Evolutionary conservation across 805 yeast species (phyloP).

Genomic region (Clavispora asparagi): DNA sequence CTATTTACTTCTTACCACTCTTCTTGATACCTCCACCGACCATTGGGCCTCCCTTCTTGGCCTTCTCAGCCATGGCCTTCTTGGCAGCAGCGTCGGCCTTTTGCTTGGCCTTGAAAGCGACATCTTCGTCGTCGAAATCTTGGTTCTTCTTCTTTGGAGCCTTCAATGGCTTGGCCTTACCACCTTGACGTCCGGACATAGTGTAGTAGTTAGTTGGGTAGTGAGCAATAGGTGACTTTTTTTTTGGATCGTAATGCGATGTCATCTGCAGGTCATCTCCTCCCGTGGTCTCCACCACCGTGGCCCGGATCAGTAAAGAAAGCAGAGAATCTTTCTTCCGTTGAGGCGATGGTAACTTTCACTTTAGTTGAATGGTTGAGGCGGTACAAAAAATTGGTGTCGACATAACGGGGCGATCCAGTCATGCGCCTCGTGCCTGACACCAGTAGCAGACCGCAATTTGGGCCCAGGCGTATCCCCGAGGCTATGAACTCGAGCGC

Average conservation of each 20-base stretch:
- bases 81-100: constrained; percentile 91
- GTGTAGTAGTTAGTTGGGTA: constrained; percentile 4
- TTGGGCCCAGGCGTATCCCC: too few species aligned
- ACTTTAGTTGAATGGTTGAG: too few species aligned
- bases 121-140: constrained; percentile 79
- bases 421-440: too few species aligned
- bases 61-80: constrained; percentile 84
- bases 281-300: too few species aligned
- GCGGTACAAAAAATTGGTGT: too few species aligned
- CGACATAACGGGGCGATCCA: too few species aligned
- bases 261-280: too few species aligned
- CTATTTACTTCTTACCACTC: constrained; percentile 41
- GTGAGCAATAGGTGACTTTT: not conserved
- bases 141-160: constrained; percentile 77
- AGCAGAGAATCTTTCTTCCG: too few species aligned
- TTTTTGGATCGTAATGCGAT: not conserved
- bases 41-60: constrained; percentile 86
- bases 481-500: too few species aligned
- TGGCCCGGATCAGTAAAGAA: too few species aligned
- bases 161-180: constrained; percentile 88
- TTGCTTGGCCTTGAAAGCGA: constrained; percentile 89
- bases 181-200: constrained; percentile 98
- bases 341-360: too few species aligned
- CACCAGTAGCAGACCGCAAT: too few species aligned
- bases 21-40: constrained; percentile 95